Evolutionary conservation across 2,329 filamentous ascomycete genomes (phyloP).

Genomic region (Cytospora piceicola): DNA sequence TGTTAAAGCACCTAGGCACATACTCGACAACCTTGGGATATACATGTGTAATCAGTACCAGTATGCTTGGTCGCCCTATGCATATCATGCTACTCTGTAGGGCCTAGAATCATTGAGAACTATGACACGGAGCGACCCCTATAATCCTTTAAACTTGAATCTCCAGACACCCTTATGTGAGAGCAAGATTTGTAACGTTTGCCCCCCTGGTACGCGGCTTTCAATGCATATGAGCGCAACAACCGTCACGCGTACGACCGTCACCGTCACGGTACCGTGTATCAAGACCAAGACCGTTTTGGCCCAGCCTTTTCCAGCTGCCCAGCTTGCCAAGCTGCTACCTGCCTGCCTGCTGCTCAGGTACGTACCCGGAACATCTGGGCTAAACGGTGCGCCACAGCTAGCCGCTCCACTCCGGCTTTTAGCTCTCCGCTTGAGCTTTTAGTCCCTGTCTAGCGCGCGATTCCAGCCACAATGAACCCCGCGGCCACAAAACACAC

Average conservation of each 20-base stretch:
- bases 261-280: not conserved
- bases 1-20: too few species aligned
- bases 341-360: too few species aligned
- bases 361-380: not conserved
- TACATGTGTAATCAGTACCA: too few species aligned
- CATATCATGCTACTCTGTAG: not conserved
- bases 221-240: not conserved
- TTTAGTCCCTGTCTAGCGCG: slow-evolving; percentile 23
- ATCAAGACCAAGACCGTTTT: not conserved
- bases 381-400: not conserved
- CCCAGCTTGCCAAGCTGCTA: too few species aligned
- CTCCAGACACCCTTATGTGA: not conserved
- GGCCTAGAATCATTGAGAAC: too few species aligned
- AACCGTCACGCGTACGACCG: not conserved
- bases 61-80: not conserved
- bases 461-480: slow-evolving; percentile 23
- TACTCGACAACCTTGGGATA: too few species aligned
- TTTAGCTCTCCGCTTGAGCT: slow-evolving; percentile 1
- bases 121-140: too few species aligned
- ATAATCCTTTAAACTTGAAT: too few species aligned
- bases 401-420: not conserved
- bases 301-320: not conserved
- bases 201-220: not conserved
- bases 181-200: not conserved
- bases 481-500: slow-evolving; percentile 28